These are phyloP conservation scores for Castanopsis chinensis DNA, from an alignment of 306 rosid genomes.

Conservation along the genomic window DNA sequence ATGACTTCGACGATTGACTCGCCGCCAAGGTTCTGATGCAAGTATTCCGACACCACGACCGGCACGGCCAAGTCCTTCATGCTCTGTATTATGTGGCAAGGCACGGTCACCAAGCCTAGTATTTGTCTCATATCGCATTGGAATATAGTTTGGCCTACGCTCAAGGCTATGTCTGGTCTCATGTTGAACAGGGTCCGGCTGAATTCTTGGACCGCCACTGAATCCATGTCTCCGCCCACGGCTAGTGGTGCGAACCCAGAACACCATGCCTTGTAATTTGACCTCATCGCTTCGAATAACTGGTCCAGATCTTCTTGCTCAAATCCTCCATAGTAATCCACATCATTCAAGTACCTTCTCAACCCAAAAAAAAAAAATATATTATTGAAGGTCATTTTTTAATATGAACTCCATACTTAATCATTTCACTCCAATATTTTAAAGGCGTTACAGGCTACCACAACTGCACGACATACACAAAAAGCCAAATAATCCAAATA, in stretches of 20 bases:
- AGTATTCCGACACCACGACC: conserved; percentile 62
- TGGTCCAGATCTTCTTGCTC: conserved; percentile 73
- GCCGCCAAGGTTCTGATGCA: conserved; percentile 63
- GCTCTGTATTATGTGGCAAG: conserved; percentile 78
- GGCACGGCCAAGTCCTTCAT: conserved; percentile 81
- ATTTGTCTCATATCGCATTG: conserved; percentile 69
- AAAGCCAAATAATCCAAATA: background rate
- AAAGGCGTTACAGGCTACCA: background rate
- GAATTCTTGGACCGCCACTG: conserved; percentile 79
- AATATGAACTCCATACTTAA: no score
- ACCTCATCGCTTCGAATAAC: conserved; percentile 58
- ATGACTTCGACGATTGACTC: conserved; percentile 70
- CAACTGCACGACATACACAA: no score
- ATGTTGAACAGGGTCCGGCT: conserved; percentile 87
- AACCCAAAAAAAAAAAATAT: background rate
- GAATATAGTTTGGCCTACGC: conserved; percentile 59
- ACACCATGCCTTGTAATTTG: conserved; percentile 90
- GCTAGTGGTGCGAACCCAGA: conserved; percentile 73
- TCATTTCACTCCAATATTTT: background rate
- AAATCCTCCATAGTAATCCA: conserved; percentile 77
- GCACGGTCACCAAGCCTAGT: conserved; percentile 45
- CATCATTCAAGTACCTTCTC: conserved; percentile 68
- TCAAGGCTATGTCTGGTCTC: conserved; percentile 82
- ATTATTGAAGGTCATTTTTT: background rate
- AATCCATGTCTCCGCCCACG: conserved; percentile 89